Evolutionary conservation across 345 rosid genomes (phyloP).

Genomic region (Corymbia maculata): DNA sequence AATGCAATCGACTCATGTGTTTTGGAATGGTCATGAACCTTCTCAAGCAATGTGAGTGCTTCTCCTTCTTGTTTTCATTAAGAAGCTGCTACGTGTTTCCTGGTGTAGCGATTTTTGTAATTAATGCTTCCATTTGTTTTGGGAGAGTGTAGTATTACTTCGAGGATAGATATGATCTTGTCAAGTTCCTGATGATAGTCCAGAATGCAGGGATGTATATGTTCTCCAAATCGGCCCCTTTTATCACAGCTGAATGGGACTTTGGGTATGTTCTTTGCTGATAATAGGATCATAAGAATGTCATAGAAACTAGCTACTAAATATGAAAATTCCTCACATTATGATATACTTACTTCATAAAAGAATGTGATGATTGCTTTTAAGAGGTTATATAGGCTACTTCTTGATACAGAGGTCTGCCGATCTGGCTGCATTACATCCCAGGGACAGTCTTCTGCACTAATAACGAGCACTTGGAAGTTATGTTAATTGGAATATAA

Average conservation of each 20-base stretch:
- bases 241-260: constrained; percentile 89
- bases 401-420: constrained; percentile 50
- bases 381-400: not conserved
- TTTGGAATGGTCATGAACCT: constrained; percentile 92
- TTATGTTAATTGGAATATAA: constrained; percentile 13
- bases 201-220: constrained; percentile 85
- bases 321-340: not conserved
- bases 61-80: not conserved
- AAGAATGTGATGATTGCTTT: not conserved
- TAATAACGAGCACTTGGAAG: constrained; percentile 73
- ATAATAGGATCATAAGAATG: not conserved
- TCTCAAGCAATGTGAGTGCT: constrained; percentile 55
- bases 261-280: constrained; percentile 42
- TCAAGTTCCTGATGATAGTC: constrained; percentile 75
- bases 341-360: not conserved
- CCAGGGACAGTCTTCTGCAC: constrained; percentile 80
- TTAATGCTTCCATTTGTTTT: not conserved
- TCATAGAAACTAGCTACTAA: not conserved
- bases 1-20: constrained; percentile 81
- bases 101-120: not conserved
- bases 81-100: not conserved
- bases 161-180: constrained; percentile 72
- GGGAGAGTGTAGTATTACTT: constrained; percentile 50
- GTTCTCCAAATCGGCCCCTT: constrained; percentile 89
- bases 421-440: constrained; percentile 87